Evolutionary conservation across 257 asterid species (phyloP).

Genomic region (Anisodus tanguticus): DNA sequence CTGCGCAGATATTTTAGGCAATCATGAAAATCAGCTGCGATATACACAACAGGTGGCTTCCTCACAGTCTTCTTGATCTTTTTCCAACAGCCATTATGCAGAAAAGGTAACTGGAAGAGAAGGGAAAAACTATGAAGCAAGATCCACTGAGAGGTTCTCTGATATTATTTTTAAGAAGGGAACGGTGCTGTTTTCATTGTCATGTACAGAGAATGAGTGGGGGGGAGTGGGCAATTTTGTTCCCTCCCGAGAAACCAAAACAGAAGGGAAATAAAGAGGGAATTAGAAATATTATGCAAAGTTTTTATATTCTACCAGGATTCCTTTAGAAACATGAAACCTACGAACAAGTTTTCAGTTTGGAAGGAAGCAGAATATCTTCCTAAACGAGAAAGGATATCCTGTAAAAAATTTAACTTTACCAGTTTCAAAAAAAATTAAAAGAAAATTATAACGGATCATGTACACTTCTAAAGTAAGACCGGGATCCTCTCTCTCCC

Average conservation of each 20-base stretch:
- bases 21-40: conserved; percentile 43
- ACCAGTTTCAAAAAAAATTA: not conserved
- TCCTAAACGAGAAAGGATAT: not conserved
- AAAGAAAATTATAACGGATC: not conserved
- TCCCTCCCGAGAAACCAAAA: not conserved
- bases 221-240: not conserved
- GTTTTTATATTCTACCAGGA: not conserved
- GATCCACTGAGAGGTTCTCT: not conserved
- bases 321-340: not conserved
- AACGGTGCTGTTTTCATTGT: not conserved
- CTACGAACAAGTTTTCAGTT: not conserved
- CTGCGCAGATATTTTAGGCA: conserved; percentile 35
- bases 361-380: not conserved
- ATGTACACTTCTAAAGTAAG: not conserved
- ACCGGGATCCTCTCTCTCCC: not conserved
- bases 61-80: conserved; percentile 38
- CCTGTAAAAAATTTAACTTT: not conserved
- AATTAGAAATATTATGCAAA: not conserved
- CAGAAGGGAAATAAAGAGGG: not conserved
- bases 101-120: conserved; percentile 37
- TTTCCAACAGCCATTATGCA: conserved; percentile 43
- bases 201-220: conserved; percentile 1
- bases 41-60: conserved; percentile 37
- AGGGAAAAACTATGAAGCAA: conserved; percentile 15
- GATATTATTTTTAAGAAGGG: not conserved